A percentile compares a stretch with the other conserved stretches of the same genome.
These are phyloP conservation scores for Fraxinus baroniana DNA, from an alignment of 305 asterid species.

Conservation along the genomic window DNA sequence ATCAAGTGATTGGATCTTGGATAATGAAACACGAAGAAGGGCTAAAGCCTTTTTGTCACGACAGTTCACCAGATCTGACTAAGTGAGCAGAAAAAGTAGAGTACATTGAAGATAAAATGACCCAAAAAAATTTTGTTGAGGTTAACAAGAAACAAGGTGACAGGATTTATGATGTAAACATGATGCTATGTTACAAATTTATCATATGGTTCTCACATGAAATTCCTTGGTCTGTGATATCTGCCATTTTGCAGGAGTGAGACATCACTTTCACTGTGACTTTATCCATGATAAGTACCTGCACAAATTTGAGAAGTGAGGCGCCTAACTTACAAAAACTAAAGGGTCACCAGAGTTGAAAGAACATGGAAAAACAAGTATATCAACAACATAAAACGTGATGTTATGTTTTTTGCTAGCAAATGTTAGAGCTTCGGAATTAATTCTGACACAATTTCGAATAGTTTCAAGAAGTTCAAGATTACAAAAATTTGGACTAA, in stretches of 20 bases:
- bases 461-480: neutral
- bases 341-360: neutral
- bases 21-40: neutral
- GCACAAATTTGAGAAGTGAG: constrained; percentile 24
- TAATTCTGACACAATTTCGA: neutral
- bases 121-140: neutral
- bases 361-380: neutral
- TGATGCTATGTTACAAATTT: constrained; percentile 1
- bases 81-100: neutral
- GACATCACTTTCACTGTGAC: constrained; percentile 96
- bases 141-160: constrained; percentile 7
- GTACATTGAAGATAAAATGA: neutral
- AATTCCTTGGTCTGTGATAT: constrained; percentile 93
- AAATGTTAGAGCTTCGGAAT: neutral
- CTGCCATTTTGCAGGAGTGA: constrained; percentile 93
- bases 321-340: neutral
- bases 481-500: neutral
- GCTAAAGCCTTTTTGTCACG: neutral
- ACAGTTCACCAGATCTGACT: neutral
- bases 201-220: constrained; percentile 60
- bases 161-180: constrained; percentile 8
- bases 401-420: neutral
- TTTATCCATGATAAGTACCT: constrained; percentile 99
- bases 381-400: neutral
- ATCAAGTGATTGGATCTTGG: constrained; percentile 2